A percentile compares a stretch with the other conserved stretches of the same genome.
Evolutionary conservation across 228 moss, liverwort and hornwort genomes (phyloP).

Genomic region (Sphagnum magellanicum): DNA sequence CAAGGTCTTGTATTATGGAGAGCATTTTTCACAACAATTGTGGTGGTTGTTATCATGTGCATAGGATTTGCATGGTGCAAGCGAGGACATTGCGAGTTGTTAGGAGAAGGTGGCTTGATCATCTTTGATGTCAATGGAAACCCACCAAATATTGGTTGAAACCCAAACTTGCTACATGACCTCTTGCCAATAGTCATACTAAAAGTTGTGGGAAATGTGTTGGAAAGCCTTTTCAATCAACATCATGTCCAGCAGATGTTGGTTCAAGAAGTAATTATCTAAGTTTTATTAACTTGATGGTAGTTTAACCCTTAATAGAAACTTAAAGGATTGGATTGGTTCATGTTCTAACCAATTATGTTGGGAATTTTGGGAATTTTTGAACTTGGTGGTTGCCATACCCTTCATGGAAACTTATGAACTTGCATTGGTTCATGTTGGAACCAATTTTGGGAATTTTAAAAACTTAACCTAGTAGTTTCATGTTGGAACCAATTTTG

Average conservation of each 20-base stretch:
- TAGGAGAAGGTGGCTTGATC: slow-evolving; percentile 46
- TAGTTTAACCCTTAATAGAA: too few relatives aligned
- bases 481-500: too few relatives aligned
- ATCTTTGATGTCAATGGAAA: slow-evolving; percentile 33
- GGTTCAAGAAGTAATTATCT: slow-evolving; percentile 24
- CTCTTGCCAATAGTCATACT: slow-evolving; percentile 24
- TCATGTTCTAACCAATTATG: too few relatives aligned
- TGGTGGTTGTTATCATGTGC: slow-evolving; percentile 28
- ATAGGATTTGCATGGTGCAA: slow-evolving; percentile 37
- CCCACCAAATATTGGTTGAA: neutral
- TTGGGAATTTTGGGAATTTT: too few relatives aligned
- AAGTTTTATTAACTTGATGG: too few relatives aligned
- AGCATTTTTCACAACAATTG: slow-evolving; percentile 41
- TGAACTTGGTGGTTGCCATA: too few relatives aligned
- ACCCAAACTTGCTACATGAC: slow-evolving; percentile 11
- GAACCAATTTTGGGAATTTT: too few relatives aligned
- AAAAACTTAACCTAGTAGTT: too few relatives aligned
- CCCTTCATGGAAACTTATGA: too few relatives aligned
- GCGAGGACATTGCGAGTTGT: slow-evolving; percentile 27
- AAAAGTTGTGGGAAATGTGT: slow-evolving; percentile 30
- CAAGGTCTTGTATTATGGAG: slow-evolving; percentile 39
- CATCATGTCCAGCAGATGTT: slow-evolving; percentile 9
- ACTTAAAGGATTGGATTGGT: too few relatives aligned
- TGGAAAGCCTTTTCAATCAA: slow-evolving; percentile 45
- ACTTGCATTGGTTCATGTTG: too few relatives aligned